These are phyloP conservation scores for Xylariaceae sp. DNA, from an alignment of 2,329 filamentous ascomycete species.

Conservation along the genomic window DNA sequence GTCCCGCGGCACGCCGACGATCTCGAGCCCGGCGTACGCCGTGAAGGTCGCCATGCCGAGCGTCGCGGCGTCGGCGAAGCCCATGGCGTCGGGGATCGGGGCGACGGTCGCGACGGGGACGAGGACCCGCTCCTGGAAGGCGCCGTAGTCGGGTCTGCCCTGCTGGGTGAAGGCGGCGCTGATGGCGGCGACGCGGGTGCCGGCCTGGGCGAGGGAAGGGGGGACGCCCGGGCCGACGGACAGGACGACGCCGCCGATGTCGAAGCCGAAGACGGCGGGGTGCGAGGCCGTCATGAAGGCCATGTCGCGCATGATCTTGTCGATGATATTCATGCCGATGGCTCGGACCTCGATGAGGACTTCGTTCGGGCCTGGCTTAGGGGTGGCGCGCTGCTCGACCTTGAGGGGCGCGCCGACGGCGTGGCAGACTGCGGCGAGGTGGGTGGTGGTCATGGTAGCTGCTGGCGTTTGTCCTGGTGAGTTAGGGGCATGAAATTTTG, in stretches of 20 bases:
- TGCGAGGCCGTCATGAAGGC: slow-evolving; percentile 37
- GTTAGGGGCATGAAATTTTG: too few species aligned
- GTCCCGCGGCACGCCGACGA: slow-evolving; percentile 27
- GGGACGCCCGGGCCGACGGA: slow-evolving; percentile 28
- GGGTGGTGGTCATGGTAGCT: slow-evolving; percentile 14
- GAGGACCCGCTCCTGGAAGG: slow-evolving; percentile 39
- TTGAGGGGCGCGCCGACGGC: slow-evolving; percentile 33
- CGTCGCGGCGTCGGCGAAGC: slow-evolving; percentile 36
- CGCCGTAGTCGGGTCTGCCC: slow-evolving; percentile 41
- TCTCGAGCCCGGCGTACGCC: slow-evolving; percentile 35
- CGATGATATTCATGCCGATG: slow-evolving; percentile 45
- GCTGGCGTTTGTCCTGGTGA: too few species aligned
- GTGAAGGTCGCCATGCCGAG: slow-evolving; percentile 35
- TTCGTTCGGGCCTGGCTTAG: slow-evolving; percentile 40
- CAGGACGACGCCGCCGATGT: slow-evolving; percentile 39
- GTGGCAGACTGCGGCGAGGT: slow-evolving; percentile 35
- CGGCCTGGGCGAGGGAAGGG: slow-evolving; percentile 11
- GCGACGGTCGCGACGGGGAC: slow-evolving; percentile 37
- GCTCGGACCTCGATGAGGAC: slow-evolving; percentile 44
- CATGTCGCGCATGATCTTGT: slow-evolving; percentile 35
- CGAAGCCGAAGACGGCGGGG: slow-evolving; percentile 39
- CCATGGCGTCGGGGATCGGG: slow-evolving; percentile 29
- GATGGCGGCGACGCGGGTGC: slow-evolving; percentile 36
- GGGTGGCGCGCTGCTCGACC: slow-evolving; percentile 35
- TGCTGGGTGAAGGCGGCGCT: slow-evolving; percentile 21